Evolutionary conservation across 208 protist species (phyloP).

Genomic region (Leishmania martiniquensis): DNA sequence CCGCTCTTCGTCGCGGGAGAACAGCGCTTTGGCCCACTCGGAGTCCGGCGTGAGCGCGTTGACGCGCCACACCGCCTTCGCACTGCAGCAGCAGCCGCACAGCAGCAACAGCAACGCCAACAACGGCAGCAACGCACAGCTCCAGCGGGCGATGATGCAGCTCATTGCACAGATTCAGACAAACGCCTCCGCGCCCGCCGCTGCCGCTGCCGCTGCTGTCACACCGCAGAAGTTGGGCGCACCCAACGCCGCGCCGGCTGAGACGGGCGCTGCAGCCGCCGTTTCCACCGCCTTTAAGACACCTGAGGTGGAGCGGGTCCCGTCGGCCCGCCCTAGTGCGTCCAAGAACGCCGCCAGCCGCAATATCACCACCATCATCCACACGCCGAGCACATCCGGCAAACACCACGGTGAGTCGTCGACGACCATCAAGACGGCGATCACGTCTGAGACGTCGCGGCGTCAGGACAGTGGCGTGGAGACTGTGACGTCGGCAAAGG

Average conservation of each 20-base stretch:
- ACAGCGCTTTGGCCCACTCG: constrained; percentile 18
- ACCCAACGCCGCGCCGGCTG: background rate
- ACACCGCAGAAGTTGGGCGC: constrained; percentile 22
- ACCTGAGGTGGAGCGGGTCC: constrained; percentile 30
- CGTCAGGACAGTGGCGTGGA: background rate
- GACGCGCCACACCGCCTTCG: constrained; percentile 8
- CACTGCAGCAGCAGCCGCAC: constrained; percentile 5
- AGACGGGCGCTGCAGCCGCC: background rate
- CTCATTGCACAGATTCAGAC: constrained; percentile 31
- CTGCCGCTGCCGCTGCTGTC: background rate
- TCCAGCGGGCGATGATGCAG: constrained; percentile 33
- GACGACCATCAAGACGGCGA: background rate
- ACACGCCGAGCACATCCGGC: constrained; percentile 17
- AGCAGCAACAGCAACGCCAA: background rate
- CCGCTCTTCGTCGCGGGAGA: constrained; percentile 18
- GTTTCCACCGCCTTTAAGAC: constrained; percentile 20
- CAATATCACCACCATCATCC: constrained; percentile 39
- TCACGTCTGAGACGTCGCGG: background rate
- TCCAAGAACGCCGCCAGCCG: constrained; percentile 28
- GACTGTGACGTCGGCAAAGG: background rate
- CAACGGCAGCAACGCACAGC: constrained; percentile 8
- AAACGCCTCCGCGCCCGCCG: constrained; percentile 3
- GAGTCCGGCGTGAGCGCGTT: constrained; percentile 14
- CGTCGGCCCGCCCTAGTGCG: constrained; percentile 34
- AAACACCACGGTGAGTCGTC: background rate